Base-by-base conservation (phyloP, 495 filamentous ascomycete species). In the Daldinia grandis region DNA sequence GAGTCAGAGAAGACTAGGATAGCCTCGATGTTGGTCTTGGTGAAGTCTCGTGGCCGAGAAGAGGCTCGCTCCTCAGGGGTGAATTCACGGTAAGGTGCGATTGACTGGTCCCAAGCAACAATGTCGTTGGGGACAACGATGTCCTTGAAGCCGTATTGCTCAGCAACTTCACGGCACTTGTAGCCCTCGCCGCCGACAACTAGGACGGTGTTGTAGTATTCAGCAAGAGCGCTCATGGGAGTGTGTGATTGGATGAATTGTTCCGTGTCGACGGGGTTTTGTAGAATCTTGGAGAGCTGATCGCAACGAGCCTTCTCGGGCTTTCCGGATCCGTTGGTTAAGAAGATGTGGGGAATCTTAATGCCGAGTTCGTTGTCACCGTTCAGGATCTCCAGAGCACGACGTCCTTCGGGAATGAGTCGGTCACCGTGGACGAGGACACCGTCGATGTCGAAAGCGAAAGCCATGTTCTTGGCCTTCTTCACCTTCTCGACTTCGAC, bases 1-100 rank as follows among this genome's bases (percentile, higher is more conserved):
- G 90, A 91, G 81, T 94, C 92, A 62, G 89, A 90, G 80, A 94
- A 94, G 69, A 93, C 90, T 68, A 94, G 83, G 78, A 94, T 91
- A 65, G 91, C 91, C 28, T 94, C 89, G 76, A 94, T 93, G 78
- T 93, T 91, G 76, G 83, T 78, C 82, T 87, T 84, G 58, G 74
- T 79, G 79, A 91, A 91, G 78, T 91, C 88, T 8, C 87, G 83
- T 10, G 88, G 88, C 8, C 83, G 81, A 3, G 87, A 87, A 9
- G 85, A 84, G 7, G 83, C 84, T 14, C 85, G 83, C 74, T 86
- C 83, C 74, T 88, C 87, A 15, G 83, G 81, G 12, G 87, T 87
- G 74, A 87, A 88, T 53, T 87, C 87, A 27, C 86, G 82, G 74
- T 89, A 88, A n/a, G 88, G 88, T 1, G 88, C 88, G 65, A 90